Conservation (phyloP, 2,329 filamentous ascomycete genomes). For the Camillea tinctor region DNA sequence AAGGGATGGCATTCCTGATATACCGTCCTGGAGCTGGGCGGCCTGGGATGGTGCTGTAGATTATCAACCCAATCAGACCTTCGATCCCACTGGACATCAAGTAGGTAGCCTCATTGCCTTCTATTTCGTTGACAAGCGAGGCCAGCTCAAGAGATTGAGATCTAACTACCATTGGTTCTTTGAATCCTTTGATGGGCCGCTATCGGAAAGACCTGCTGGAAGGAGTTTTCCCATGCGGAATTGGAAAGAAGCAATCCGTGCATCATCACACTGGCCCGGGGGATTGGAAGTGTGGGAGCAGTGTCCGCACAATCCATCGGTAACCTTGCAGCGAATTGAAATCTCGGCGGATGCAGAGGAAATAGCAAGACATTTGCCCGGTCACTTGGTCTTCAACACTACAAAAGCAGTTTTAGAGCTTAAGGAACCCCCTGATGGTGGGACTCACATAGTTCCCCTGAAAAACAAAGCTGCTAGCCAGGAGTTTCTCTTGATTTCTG, state of each 20-base stretch:
- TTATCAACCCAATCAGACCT: neutral
- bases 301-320: slow-evolving; percentile 2
- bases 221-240: neutral
- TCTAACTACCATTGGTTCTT: neutral
- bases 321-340: neutral
- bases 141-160: neutral
- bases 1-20: neutral
- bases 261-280: neutral
- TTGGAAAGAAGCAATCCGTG: neutral
- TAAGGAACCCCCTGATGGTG: neutral
- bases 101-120: neutral
- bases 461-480: neutral
- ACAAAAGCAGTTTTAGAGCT: neutral
- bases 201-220: neutral
- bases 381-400: slow-evolving; percentile 5
- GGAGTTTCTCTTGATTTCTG: neutral
- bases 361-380: neutral
- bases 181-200: neutral
- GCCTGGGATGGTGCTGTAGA: slow-evolving; percentile 6
- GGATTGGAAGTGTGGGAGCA: slow-evolving; percentile 1
- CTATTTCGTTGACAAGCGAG: neutral
- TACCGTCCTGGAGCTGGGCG: slow-evolving; percentile 10
- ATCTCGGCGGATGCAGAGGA: neutral
- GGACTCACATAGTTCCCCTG: neutral
- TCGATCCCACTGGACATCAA: neutral